Base-by-base conservation (phyloP, 1,139 yeast genomes). In the Blastobotrys illinoisensis region DNA sequence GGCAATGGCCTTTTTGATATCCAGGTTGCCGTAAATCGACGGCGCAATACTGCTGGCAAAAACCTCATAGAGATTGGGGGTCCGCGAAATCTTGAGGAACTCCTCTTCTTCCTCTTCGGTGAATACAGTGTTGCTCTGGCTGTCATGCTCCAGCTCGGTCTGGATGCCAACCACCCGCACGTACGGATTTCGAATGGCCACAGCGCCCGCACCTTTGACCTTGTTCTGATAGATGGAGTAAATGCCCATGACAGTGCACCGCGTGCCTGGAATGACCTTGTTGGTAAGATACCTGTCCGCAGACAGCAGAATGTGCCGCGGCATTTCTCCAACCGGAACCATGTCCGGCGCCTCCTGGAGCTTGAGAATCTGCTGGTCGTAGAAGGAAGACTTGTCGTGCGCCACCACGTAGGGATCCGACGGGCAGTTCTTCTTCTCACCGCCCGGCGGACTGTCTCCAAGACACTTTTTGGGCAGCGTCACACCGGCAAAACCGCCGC, bases 321-420 rank as follows among this genome's bases (percentile, higher is more conserved):
- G 99, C 91, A 93, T 86, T 74, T 93, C 99, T 60, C 99, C 99
- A 19, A 93, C 96, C 1, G 99, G 99, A 0, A 93, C 98, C 86
- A 88, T 87, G 69, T 93, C 99, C 13, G 99, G 98, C 14, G 95
- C 80, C 68, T 93, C 99, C 70, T 93, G 99, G 54, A 95, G 77
- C 69, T 95, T 95, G 66, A 95, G 78, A 23, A 87, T 84, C 71
- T 95, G 99, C 69, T 95, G 98, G 71, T 95, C 99, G 55, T 93
- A 86, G 68, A 91, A 95, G 16, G 81, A 77, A 1, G 97, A 90
- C 67, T 89, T 88, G 68, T 93, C 98, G 70, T 93, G 99, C 45
- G 89, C 93, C 58, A 95, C 87, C 44, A 88, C 82, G 65, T 90
- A 95, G 1, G 99, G 99, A 64, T 93, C 97, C 18, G 85, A 80